Evolutionary conservation across 305 asterid genomes (phyloP).

Genomic region (Solanum hybrid): DNA sequence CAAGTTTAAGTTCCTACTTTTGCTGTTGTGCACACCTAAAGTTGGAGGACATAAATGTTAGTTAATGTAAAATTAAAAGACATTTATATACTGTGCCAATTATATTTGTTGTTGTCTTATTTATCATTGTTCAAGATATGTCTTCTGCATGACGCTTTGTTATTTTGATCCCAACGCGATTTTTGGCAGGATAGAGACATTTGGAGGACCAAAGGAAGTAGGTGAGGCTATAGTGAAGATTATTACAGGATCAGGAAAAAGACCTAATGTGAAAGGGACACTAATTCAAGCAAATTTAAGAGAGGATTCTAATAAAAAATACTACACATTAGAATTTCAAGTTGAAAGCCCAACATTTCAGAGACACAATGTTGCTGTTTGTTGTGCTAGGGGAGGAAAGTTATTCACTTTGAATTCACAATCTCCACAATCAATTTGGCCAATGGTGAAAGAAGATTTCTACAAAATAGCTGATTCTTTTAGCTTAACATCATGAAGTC

Average conservation of each 20-base stretch:
- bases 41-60: accelerated
- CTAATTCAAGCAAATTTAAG: conserved; percentile 43
- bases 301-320: conserved; percentile 40
- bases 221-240: conserved; percentile 52
- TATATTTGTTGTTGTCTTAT: not conserved
- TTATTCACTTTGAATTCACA: conserved; percentile 66
- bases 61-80: not conserved
- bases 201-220: conserved; percentile 78
- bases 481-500: conserved; percentile 15
- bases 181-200: conserved; percentile 53
- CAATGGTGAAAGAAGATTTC: conserved; percentile 38
- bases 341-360: conserved; percentile 51
- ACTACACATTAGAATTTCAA: conserved; percentile 59
- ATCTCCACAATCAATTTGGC: conserved; percentile 76
- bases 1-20: not conserved
- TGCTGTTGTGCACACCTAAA: accelerated
- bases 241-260: conserved; percentile 39
- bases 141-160: not conserved
- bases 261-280: conserved; percentile 39
- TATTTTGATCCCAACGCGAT: not conserved
- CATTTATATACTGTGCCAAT: not conserved
- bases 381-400: conserved; percentile 59
- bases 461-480: conserved; percentile 53
- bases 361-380: conserved; percentile 69
- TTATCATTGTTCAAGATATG: not conserved